Base-by-base conservation (phyloP, 1,284 basidiomycete genomes). In the Wallemia ichthyophaga region DNA sequence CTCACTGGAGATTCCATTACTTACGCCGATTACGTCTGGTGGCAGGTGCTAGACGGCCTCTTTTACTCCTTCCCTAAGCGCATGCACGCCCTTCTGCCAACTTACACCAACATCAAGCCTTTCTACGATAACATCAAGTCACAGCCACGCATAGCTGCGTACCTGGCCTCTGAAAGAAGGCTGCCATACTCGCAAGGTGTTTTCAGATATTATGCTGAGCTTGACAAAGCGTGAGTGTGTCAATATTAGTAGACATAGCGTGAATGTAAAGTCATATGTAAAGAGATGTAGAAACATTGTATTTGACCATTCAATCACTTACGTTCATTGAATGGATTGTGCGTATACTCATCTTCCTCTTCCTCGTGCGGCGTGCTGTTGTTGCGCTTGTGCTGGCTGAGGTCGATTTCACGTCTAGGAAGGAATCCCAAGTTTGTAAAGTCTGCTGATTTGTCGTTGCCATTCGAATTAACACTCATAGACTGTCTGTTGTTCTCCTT, bases 11-110 rank as follows among this genome's bases (percentile, higher is more conserved):
- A 62, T 23, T 67, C 65, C 56, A 69, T 72, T 27, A 73, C 72
- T 9, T 71, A 71, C 17, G 76, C 75, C 24, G 76, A 77, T 64
- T 66, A 76, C 19, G 69, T 68, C 23, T 65, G 76, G 24, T 77
- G 74, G 66, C 74, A 75, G 55, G 63, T 71, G 23, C 62, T 48
- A 13, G 37, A 48, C 21, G 72, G 73, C 55, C 61, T 76, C n/a
- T 60, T 65, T 21, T 75, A 69, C 62, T 74, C 75, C 23, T 77
- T 75, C 66, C 76, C 76, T 1, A 69, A 66, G 31, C 68, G 70
- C 15, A 64, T 73, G 63, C 63, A 59, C 3, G 64, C 66, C 25
- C 57, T 73, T 15, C 57, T 63, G 37, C 61, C 63, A n/a, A n/a
- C n/a, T 21, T 37, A 48, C 17, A 58, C 64, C 28, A 65, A 64